These are phyloP conservation scores for Monotropa hypopitys DNA, from an alignment of 179 eudicot genomes.

Conservation along the genomic window DNA sequence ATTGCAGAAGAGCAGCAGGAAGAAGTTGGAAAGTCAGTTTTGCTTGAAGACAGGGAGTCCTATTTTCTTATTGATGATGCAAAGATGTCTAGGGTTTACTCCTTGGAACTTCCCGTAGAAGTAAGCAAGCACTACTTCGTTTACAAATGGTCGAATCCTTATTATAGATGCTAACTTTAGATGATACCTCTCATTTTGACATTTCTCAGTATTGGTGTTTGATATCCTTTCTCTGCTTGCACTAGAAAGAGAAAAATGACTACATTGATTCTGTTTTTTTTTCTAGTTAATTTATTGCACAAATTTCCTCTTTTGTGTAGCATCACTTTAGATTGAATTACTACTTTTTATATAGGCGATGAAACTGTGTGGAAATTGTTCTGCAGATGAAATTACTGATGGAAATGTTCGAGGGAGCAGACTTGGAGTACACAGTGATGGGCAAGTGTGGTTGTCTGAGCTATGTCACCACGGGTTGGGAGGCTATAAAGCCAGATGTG, in stretches of 20 bases:
- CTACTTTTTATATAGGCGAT: not conserved
- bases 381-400: slow-evolving; percentile 47
- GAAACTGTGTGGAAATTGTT: not conserved
- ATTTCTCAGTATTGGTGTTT: not conserved
- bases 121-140: slow-evolving; percentile 36
- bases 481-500: slow-evolving; percentile 30
- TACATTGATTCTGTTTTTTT: not conserved
- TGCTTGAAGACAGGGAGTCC: slow-evolving; percentile 22
- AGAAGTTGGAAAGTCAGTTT: slow-evolving; percentile 31
- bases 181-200: not conserved
- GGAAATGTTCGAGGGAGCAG: slow-evolving; percentile 67
- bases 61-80: slow-evolving; percentile 35
- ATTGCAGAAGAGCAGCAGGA: slow-evolving; percentile 39
- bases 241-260: not conserved
- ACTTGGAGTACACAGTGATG: slow-evolving; percentile 60
- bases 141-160: not conserved
- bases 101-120: slow-evolving; percentile 39
- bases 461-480: slow-evolving; percentile 56
- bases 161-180: not conserved
- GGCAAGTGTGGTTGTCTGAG: slow-evolving; percentile 51
- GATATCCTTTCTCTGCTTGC: not conserved
- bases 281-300: not conserved
- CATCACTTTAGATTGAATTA: not conserved
- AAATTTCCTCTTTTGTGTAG: not conserved
- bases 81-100: slow-evolving; percentile 35